Percentiles rank a stretch among this genome's conserved stretches.
phyloP scores from a whole-genome alignment of 2,329 filamentous ascomycete genomes.

The Ploettnerulaceae sp. region DNA sequence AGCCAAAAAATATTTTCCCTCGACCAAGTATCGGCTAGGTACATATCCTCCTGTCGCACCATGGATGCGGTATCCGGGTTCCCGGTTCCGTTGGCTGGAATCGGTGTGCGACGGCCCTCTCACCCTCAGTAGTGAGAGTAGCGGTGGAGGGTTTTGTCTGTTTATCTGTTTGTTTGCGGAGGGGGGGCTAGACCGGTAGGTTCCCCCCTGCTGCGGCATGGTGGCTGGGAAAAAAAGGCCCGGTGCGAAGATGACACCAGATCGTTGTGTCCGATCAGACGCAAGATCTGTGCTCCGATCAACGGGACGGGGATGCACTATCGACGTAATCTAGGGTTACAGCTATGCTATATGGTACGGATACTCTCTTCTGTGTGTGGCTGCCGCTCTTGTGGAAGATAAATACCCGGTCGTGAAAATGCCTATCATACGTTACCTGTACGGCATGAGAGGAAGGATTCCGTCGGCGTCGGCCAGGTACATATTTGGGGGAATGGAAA shows the following conservation, averaged over 20 bases:
- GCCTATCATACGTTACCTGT: neutral
- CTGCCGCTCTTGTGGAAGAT: no score
- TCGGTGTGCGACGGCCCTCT: neutral
- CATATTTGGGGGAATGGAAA: neutral
- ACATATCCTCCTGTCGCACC: neutral
- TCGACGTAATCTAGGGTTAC: neutral
- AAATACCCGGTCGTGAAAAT: no score
- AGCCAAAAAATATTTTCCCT: neutral
- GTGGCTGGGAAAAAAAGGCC: neutral
- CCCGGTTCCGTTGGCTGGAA: constrained; percentile 17
- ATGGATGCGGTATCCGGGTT: constrained; percentile 8
- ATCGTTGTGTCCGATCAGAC: constrained; percentile 11
- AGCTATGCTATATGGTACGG: no score
- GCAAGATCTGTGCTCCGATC: neutral
- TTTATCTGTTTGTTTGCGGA: no score
- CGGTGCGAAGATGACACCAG: constrained; percentile 3
- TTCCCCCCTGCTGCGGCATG: no score
- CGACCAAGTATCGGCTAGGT: neutral
- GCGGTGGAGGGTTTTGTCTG: neutral
- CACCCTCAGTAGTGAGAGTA: neutral
- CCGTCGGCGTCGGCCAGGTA: neutral
- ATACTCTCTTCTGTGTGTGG: no score
- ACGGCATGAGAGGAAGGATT: neutral
- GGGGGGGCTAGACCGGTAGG: no score
- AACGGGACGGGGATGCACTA: constrained; percentile 4